Conservation (phyloP, 257 asterid species). For the Schizonepeta tenuifolia region DNA sequence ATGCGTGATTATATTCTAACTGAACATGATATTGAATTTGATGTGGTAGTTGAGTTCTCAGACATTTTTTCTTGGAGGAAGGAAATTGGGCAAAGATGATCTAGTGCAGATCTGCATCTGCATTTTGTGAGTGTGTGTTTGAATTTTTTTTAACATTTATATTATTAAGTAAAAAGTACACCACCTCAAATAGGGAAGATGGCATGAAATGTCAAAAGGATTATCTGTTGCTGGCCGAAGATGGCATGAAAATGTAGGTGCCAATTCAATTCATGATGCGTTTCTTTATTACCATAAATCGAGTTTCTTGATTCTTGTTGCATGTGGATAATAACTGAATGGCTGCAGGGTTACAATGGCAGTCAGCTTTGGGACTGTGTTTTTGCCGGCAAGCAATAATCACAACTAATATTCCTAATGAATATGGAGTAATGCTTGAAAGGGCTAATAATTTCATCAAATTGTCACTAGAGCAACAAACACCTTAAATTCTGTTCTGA, state of each 20-base stretch:
- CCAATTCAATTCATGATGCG: neutral
- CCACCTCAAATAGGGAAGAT: no score
- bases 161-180: no score
- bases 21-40: no score
- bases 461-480: conserved; percentile 41
- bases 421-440: conserved; percentile 52
- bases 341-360: conserved; percentile 74
- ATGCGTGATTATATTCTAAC: no score
- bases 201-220: no score
- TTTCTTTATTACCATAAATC: neutral
- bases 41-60: no score
- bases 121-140: no score
- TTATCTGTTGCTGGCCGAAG: conserved; percentile 83
- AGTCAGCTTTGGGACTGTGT: conserved; percentile 75
- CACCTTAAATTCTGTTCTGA: neutral
- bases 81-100: no score
- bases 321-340: neutral
- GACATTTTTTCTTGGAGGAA: no score
- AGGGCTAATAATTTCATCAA: conserved; percentile 67
- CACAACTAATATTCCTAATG: conserved; percentile 49
- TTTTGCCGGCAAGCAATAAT: conserved; percentile 68
- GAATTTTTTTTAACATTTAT: no score
- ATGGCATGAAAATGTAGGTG: conserved; percentile 92
- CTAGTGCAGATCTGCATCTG: no score
- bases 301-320: conserved; percentile 3